Percentiles rank a stretch among this genome's conserved stretches.
Conservation (phyloP, 164 flowering plant species). For the Piper betle region DNA sequence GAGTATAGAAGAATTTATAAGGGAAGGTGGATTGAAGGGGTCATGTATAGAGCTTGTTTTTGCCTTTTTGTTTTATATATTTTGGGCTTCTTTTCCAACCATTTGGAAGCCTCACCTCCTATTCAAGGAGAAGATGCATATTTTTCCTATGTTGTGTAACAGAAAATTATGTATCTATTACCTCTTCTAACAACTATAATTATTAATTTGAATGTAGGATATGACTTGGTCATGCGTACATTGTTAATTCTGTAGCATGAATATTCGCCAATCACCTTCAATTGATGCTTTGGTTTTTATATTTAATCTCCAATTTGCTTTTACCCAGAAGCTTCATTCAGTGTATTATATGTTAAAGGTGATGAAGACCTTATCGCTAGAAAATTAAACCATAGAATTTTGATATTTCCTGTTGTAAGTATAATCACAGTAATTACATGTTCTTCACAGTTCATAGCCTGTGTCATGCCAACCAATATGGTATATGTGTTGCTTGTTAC, state of each 20-base stretch:
- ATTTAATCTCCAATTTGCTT: too few relatives aligned
- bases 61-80: slow-evolving; percentile 10
- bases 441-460: too few relatives aligned
- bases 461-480: too few relatives aligned
- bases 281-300: not conserved
- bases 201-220: not conserved
- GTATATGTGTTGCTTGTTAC: too few relatives aligned
- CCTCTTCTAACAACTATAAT: not conserved
- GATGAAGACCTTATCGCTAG: not conserved
- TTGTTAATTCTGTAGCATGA: too few relatives aligned
- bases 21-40: slow-evolving; percentile 1
- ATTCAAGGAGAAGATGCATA: not conserved
- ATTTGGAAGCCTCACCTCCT: slow-evolving; percentile 6
- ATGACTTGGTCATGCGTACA: not conserved
- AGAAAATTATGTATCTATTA: too few relatives aligned
- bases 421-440: too few relatives aligned
- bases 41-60: slow-evolving; percentile 14
- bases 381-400: too few relatives aligned
- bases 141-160: not conserved
- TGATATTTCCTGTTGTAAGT: too few relatives aligned
- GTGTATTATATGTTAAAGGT: not conserved
- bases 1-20: slow-evolving; percentile 3
- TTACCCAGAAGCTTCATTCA: not conserved
- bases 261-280: not conserved
- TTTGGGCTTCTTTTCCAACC: slow-evolving; percentile 9